Evolutionary conservation across 2,329 filamentous ascomycete genomes (phyloP).

Genomic region (Calonectria pseudoturangicola): DNA sequence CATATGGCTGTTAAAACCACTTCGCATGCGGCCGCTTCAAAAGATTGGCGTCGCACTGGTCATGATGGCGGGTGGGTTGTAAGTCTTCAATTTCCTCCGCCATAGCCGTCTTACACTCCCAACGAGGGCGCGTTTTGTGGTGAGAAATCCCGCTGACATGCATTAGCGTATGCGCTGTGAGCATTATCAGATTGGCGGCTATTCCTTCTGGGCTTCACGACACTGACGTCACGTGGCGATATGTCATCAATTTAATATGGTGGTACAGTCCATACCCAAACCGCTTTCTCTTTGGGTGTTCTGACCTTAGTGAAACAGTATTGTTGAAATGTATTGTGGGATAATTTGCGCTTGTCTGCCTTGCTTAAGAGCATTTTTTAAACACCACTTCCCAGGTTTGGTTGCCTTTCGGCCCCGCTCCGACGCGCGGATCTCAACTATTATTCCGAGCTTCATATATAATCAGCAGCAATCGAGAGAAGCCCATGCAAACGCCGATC

Average conservation of each 20-base stretch:
- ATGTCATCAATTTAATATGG: slow-evolving; percentile 24
- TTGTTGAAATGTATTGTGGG: slow-evolving; percentile 20
- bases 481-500: background rate
- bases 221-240: slow-evolving; percentile 22
- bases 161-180: slow-evolving; percentile 19
- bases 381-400: slow-evolving; percentile 20
- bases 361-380: slow-evolving; percentile 28
- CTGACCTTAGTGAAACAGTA: slow-evolving; percentile 7
- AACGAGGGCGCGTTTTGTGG: background rate
- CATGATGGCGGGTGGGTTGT: slow-evolving; percentile 22
- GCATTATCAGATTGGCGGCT: slow-evolving; percentile 23
- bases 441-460: slow-evolving; percentile 24
- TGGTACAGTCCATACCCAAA: slow-evolving; percentile 14
- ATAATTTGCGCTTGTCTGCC: slow-evolving; percentile 26
- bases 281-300: background rate
- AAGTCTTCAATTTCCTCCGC: background rate
- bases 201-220: slow-evolving; percentile 27
- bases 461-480: background rate
- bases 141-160: background rate
- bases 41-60: slow-evolving; percentile 22
- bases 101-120: background rate
- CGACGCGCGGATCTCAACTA: slow-evolving; percentile 1
- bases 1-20: slow-evolving; percentile 18
- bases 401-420: background rate
- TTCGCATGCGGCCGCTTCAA: slow-evolving; percentile 24